Base-by-base conservation (phyloP, 352 stramenopile genomes). In the Phytopythium delawarense region DNA sequence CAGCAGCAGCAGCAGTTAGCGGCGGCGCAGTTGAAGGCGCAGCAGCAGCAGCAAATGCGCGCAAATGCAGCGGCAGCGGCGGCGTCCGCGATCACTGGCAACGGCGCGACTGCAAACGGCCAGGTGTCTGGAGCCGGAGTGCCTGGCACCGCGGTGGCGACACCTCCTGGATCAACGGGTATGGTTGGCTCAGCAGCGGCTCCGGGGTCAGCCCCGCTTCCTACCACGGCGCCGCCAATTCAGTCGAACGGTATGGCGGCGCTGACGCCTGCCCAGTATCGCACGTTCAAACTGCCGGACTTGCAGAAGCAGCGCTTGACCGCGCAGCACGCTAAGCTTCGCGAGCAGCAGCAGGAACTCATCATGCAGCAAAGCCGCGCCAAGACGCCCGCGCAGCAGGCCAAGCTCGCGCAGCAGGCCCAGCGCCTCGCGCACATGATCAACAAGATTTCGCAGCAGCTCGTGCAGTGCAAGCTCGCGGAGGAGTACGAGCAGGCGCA, bases 401-500 rank as follows among this genome's bases (percentile, higher is more conserved):
- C 83, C 4, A 94, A 92, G 59, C 65, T 92, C 4, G 79, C 79
- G 13, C 82, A 91, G 50, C 79, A 89, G 40, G 84, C 84, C 2
- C 84, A 93, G 52, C 72, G 77, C 5, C 64, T 91, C 39, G 84
- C 78, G n/a, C 81, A 91, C 59, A 88, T 91, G 77, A 93, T 91
- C 59, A 90, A 87, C 63, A 93, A 93, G 66, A 93, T 93, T 32
- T 89, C 84, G 35, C 85, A 94, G 71, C 85, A 94, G 57, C 69
- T 94, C 13, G 78, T 92, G 44, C 85, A 94, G 57, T 85, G 81
- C 68, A 94, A 94, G 49, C 63, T 94, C 30, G 83, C 83, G 0
- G 85, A 94, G 59, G 84, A 94, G 39, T 89, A 91, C 50, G 81
- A 92, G 52, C 76, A 87, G 65, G 74, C 75, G 12, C 72, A 80